Evolutionary conservation across 805 yeast genomes (phyloP).

Genomic region (Saccharomyces eubayanus): DNA sequence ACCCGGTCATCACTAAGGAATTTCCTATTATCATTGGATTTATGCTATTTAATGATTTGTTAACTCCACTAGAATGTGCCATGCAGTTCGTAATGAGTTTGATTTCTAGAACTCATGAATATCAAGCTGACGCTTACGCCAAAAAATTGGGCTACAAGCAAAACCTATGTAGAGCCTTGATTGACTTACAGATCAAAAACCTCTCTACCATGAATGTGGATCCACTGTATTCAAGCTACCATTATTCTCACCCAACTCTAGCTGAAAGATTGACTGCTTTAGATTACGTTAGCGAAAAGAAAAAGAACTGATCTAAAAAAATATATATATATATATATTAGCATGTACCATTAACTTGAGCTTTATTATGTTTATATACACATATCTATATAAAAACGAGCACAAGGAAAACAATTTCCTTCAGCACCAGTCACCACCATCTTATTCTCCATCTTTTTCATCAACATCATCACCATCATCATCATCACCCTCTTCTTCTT

Average conservation of each 20-base stretch:
- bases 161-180: conserved; percentile 62
- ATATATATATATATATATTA: background rate
- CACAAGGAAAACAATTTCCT: too few species aligned
- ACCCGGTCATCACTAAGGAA: conserved; percentile 30
- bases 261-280: conserved; percentile 82
- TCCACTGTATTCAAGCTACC: conserved; percentile 80
- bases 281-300: conserved; percentile 34
- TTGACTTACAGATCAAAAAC: conserved; percentile 70
- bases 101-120: conserved; percentile 80
- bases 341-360: background rate
- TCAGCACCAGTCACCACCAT: background rate
- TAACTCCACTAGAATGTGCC: conserved; percentile 67
- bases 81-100: conserved; percentile 59
- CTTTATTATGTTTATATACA: background rate
- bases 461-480: background rate
- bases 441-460: background rate
- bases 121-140: conserved; percentile 88
- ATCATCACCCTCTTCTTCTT: conserved; percentile 1
- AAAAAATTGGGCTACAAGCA: conserved; percentile 61
- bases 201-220: conserved; percentile 84
- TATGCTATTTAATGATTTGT: conserved; percentile 65
- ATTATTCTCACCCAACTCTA: conserved; percentile 84
- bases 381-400: background rate
- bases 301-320: conserved; percentile 11
- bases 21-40: conserved; percentile 79